phyloP scores from a whole-genome alignment of 208 protist genomes.

The Novymonas esmeraldas region DNA sequence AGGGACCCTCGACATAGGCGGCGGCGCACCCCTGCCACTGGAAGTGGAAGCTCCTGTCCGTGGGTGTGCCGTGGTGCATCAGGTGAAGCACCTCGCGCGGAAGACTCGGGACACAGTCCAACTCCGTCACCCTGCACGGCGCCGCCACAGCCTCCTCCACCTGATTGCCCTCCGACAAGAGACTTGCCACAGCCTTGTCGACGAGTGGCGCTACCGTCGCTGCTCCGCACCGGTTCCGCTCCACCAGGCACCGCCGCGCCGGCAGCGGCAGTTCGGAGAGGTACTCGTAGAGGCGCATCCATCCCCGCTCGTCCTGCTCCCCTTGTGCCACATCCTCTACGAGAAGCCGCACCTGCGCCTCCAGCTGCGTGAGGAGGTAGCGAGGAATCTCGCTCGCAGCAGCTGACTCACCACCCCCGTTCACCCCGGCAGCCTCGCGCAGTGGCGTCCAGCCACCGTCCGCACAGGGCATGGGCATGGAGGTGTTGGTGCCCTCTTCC shows the following conservation, averaged over 20 bases:
- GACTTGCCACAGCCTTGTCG: neutral
- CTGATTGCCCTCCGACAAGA: constrained; percentile 1
- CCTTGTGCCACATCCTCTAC: constrained; percentile 15
- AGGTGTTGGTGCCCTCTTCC: constrained; percentile 9
- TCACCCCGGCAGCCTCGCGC: neutral
- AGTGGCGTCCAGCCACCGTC: constrained; percentile 22
- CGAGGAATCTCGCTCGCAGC: constrained; percentile 27
- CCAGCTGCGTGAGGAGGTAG: constrained; percentile 35
- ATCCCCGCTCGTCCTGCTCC: constrained; percentile 15
- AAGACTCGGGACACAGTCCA: constrained; percentile 1
- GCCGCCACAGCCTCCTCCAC: constrained; percentile 1
- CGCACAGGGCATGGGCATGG: neutral
- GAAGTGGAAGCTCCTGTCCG: constrained; percentile 6
- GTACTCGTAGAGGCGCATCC: constrained; percentile 55
- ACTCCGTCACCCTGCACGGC: neutral
- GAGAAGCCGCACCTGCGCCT: constrained; percentile 32
- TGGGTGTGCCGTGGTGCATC: constrained; percentile 14
- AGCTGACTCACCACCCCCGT: neutral
- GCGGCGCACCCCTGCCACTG: constrained; percentile 5
- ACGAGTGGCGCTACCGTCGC: constrained; percentile 3
- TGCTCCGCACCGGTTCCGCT: constrained; percentile 20
- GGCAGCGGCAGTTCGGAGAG: constrained; percentile 37
- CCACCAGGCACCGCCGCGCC: constrained; percentile 10
- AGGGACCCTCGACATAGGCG: constrained; percentile 5
- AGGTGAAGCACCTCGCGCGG: constrained; percentile 25